Conservation (phyloP, 257 asterid species). For the Striga asiatica region DNA sequence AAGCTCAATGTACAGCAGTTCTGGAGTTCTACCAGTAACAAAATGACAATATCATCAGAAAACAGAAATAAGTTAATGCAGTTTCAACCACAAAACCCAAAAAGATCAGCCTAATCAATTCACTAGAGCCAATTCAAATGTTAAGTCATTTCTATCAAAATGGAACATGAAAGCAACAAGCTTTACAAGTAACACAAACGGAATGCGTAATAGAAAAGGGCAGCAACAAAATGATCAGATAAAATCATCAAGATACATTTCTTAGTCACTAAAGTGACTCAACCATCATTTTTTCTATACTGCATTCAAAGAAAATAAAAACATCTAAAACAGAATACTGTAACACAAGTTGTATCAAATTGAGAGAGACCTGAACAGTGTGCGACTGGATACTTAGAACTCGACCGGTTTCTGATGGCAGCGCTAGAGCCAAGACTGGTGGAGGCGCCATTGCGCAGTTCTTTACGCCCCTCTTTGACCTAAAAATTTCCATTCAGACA, state of each 20-base stretch:
- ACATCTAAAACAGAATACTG: background rate
- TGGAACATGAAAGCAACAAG: no score
- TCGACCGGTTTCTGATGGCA: slow-evolving; percentile 89
- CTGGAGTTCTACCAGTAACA: no score
- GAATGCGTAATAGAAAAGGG: no score
- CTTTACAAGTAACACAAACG: no score
- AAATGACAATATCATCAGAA: background rate
- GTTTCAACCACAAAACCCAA: no score
- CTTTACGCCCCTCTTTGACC: slow-evolving; percentile 30
- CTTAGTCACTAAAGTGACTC: background rate
- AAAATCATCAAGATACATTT: no score
- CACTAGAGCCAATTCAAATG: no score
- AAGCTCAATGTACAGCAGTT: no score
- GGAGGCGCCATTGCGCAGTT: slow-evolving; percentile 64
- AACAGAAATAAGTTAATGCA: background rate
- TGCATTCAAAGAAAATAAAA: background rate
- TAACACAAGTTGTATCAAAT: background rate
- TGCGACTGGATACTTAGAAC: slow-evolving; percentile 93
- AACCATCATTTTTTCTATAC: background rate
- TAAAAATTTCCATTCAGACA: no score
- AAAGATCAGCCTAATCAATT: background rate
- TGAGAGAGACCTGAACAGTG: slow-evolving; percentile 73
- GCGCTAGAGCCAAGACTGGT: slow-evolving; percentile 70
- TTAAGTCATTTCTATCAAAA: no score
- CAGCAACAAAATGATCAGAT: no score